These are phyloP conservation scores for Hypoxylon subgilvum DNA, from an alignment of 495 filamentous ascomycete genomes.

Conservation along the genomic window DNA sequence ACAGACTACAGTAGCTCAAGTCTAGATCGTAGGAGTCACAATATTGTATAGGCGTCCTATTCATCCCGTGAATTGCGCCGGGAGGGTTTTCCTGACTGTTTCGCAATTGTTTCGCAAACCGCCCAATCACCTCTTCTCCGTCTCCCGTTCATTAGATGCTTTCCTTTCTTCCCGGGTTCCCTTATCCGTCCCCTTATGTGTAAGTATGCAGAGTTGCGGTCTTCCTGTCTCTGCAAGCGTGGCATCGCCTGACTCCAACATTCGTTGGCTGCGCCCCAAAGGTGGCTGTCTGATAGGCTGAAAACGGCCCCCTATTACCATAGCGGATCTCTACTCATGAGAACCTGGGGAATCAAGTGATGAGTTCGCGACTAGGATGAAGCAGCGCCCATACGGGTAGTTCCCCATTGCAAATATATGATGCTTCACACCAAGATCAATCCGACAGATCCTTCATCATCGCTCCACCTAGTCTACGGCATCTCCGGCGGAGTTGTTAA, in stretches of 20 bases:
- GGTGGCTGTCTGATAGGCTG: slow-evolving; percentile 42
- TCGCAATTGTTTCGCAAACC: slow-evolving; percentile 33
- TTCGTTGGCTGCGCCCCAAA: slow-evolving; percentile 40
- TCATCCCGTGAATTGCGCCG: too few species aligned
- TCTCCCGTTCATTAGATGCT: slow-evolving; percentile 7
- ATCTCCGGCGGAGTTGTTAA: slow-evolving; percentile 44
- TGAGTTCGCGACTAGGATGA: slow-evolving; percentile 21
- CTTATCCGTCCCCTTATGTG: slow-evolving; percentile 10
- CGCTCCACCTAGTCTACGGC: slow-evolving; percentile 35
- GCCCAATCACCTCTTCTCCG: slow-evolving; percentile 40
- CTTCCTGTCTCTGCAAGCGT: slow-evolving; percentile 18
- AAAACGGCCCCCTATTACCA: slow-evolving; percentile 22
- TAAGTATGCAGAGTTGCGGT: slow-evolving; percentile 2
- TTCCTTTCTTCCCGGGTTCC: slow-evolving; percentile 12
- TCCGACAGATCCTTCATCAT: slow-evolving; percentile 27
- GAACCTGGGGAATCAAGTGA: slow-evolving; percentile 37
- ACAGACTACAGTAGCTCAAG: slow-evolving; percentile 15
- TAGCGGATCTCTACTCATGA: slow-evolving; percentile 20
- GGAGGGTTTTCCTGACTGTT: too few species aligned
- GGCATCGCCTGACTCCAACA: slow-evolving; percentile 40
- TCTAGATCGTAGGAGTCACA: slow-evolving; percentile 16
- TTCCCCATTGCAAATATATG: slow-evolving; percentile 19
- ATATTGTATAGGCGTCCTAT: neutral
- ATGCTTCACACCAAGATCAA: slow-evolving; percentile 31
- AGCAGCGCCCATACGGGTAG: slow-evolving; percentile 17